Conservation (phyloP, 2,329 filamentous ascomycete species). For the Corinectria fuckeliana region DNA sequence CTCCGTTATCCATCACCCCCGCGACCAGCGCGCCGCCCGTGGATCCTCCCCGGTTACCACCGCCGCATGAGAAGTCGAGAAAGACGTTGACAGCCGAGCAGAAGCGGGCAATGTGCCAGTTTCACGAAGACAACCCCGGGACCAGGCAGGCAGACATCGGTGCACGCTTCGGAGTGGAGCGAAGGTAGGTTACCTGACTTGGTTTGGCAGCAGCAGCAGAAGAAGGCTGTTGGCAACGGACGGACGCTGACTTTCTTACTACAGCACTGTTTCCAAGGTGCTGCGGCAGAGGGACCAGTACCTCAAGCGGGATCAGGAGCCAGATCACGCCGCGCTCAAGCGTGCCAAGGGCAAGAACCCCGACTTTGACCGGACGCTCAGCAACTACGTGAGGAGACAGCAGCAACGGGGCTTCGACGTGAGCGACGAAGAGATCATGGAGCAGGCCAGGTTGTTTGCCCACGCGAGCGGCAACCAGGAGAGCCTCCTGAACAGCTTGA, state of each 20-base stretch:
- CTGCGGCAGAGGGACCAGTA: slow-evolving; percentile 95
- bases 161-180: slow-evolving; percentile 91
- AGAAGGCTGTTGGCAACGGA: slow-evolving; percentile 25
- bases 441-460: slow-evolving; percentile 84
- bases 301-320: slow-evolving; percentile 80
- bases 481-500: slow-evolving; percentile 73
- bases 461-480: slow-evolving; percentile 73
- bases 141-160: slow-evolving; percentile 97
- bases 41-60: slow-evolving; percentile 37
- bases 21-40: slow-evolving; percentile 57
- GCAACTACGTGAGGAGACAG: slow-evolving; percentile 85
- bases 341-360: slow-evolving; percentile 83
- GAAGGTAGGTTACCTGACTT: slow-evolving; percentile 72
- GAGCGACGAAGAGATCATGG: slow-evolving; percentile 80
- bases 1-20: slow-evolving; percentile 65
- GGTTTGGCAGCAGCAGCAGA: too few relatives aligned
- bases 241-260: slow-evolving; percentile 30
- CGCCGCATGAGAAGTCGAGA: slow-evolving; percentile 67
- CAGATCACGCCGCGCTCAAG: slow-evolving; percentile 72
- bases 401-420: slow-evolving; percentile 77
- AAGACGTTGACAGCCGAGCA: slow-evolving; percentile 93
- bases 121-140: slow-evolving; percentile 86
- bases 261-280: slow-evolving; percentile 97
- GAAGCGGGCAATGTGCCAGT: slow-evolving; percentile 90
- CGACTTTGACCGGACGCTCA: slow-evolving; percentile 89